These are phyloP conservation scores for Myxozyma sirexii DNA, from an alignment of 805 yeast species.

Conservation along the genomic window DNA sequence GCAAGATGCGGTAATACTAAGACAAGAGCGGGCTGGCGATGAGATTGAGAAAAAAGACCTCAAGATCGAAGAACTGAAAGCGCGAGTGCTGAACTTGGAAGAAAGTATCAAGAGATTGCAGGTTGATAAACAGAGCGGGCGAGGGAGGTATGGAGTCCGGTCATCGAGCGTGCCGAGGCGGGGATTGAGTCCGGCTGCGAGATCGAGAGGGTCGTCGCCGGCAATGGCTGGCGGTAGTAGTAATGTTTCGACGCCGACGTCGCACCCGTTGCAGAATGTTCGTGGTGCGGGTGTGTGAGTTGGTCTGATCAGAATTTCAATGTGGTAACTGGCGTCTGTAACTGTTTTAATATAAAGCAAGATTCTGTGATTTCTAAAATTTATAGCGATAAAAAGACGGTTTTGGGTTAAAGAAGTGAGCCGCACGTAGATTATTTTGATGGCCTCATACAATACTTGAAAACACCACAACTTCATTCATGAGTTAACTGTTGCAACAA, in stretches of 20 bases:
- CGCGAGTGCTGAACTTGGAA: conserved; percentile 39
- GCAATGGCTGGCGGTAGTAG: conserved; percentile 4
- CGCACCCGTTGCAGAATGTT: conserved; percentile 15
- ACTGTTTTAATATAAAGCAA: too few species aligned
- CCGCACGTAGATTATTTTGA: too few species aligned
- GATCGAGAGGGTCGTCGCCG: conserved; percentile 28
- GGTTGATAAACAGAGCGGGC: conserved; percentile 28
- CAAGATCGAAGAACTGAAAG: conserved; percentile 37
- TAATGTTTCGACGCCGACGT: conserved; percentile 13
- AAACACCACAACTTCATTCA: not conserved
- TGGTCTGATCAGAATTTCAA: not conserved
- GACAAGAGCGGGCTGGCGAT: conserved; percentile 38
- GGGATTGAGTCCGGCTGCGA: conserved; percentile 31
- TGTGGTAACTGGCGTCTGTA: not conserved
- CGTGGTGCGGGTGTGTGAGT: not conserved
- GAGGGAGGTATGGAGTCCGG: conserved; percentile 36
- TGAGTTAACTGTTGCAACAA: too few species aligned
- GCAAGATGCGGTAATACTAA: conserved; percentile 38
- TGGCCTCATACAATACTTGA: not conserved
- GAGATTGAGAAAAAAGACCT: conserved; percentile 40
- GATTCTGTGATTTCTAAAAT: too few species aligned
- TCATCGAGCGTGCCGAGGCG: conserved; percentile 33
- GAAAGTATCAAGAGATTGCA: conserved; percentile 39
- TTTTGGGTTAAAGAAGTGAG: too few species aligned
- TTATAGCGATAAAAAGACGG: too few species aligned